These are phyloP conservation scores for Paxillus involutus DNA, from an alignment of 768 basidiomycete species.

Conservation along the genomic window DNA sequence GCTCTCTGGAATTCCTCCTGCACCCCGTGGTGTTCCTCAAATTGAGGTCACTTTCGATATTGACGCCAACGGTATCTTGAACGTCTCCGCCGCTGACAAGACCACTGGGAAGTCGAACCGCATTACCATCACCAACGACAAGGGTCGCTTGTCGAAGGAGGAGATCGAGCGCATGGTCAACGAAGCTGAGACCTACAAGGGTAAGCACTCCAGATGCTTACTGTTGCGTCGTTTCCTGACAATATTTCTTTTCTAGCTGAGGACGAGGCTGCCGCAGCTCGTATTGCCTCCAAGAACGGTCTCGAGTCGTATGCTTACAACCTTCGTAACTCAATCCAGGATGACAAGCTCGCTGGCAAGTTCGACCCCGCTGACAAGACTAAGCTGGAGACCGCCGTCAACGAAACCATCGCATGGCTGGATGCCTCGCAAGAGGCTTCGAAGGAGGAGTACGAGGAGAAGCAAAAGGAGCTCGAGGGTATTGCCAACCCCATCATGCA, in stretches of 20 bases:
- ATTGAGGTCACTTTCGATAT: conserved; percentile 98
- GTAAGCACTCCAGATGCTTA: conserved; percentile 35
- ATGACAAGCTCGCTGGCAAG: conserved; percentile 86
- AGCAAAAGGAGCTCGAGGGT: conserved; percentile 90
- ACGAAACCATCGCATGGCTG: conserved; percentile 84
- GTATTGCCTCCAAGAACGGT: conserved; percentile 85
- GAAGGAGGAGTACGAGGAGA: conserved; percentile 91
- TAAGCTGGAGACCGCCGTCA: conserved; percentile 78
- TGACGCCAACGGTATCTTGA: conserved; percentile 94
- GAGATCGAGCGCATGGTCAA: conserved; percentile 97
- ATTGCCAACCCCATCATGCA: conserved; percentile 78
- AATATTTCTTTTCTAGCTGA: conserved; percentile 48
- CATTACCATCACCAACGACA: conserved; percentile 95
- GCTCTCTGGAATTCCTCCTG: conserved; percentile 93
- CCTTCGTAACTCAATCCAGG: conserved; percentile 83
- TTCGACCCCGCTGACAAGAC: conserved; percentile 84
- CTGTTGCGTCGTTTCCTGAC: conserved; percentile 8
- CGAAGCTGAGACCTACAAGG: conserved; percentile 93
- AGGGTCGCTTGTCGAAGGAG: conserved; percentile 95
- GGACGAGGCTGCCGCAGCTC: conserved; percentile 83
- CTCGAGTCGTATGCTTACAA: conserved; percentile 96
- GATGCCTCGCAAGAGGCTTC: conserved; percentile 86
- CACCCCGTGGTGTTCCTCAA: conserved; percentile 97
- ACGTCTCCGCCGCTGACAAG: conserved; percentile 95
- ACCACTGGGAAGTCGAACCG: conserved; percentile 95